phyloP scores from a whole-genome alignment of 1,284 basidiomycete genomes.

The Irpex rosettiformis region DNA sequence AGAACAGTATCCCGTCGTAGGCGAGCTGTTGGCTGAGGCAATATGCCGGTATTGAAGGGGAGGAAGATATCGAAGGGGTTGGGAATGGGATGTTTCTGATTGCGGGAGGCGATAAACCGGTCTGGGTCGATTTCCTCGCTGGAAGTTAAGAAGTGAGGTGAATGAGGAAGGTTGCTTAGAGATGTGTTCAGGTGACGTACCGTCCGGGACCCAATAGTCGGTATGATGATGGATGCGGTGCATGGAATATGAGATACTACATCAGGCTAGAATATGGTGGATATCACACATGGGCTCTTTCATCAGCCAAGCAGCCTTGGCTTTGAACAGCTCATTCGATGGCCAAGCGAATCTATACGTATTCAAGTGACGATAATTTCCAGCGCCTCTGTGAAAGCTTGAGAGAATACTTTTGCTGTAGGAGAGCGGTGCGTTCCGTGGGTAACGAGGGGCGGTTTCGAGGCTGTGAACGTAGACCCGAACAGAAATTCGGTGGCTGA shows the following conservation, averaged over 20 bases:
- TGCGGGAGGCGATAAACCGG: constrained; percentile 51
- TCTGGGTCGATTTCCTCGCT: constrained; percentile 57
- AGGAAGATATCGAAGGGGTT: constrained; percentile 62
- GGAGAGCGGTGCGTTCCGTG: constrained; percentile 16
- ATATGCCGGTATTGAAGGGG: constrained; percentile 56
- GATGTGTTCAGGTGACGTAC: constrained; percentile 6
- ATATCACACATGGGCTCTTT: constrained; percentile 40
- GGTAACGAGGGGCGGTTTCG: constrained; percentile 28
- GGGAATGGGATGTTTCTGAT: constrained; percentile 45
- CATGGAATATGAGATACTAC: constrained; percentile 22
- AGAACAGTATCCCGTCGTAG: constrained; percentile 41
- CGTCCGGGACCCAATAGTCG: constrained; percentile 30
- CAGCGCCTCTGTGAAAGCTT: constrained; percentile 38
- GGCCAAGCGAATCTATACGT: constrained; percentile 37
- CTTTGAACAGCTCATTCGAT: constrained; percentile 37
- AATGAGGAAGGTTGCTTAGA: not conserved
- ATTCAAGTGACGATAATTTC: constrained; percentile 27
- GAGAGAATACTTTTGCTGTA: constrained; percentile 32
- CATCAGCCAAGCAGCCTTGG: constrained; percentile 35
- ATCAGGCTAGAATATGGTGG: constrained; percentile 26
- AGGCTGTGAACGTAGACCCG: constrained; percentile 33
- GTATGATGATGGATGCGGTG: constrained; percentile 28
- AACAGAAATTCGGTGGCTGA: constrained; percentile 41
- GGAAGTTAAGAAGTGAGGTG: constrained; percentile 16
- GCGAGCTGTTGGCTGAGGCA: constrained; percentile 58